These are phyloP conservation scores for Ilex paraguariensis DNA, from an alignment of 305 asterid species.

Conservation along the genomic window DNA sequence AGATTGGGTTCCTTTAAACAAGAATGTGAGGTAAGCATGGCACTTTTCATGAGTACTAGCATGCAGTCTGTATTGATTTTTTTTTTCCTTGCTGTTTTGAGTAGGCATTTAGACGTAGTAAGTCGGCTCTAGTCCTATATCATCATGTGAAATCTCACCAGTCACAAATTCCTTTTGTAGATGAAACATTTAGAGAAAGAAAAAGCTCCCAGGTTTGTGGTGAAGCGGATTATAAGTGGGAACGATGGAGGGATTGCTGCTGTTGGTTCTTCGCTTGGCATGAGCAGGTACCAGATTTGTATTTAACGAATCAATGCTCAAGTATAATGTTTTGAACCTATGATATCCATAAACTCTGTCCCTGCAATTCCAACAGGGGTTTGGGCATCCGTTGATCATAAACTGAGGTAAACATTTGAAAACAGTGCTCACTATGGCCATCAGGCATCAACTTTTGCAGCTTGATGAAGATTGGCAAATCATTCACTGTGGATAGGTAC, in stretches of 20 bases:
- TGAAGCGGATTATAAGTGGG: conserved; percentile 23
- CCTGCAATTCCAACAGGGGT: conserved; percentile 35
- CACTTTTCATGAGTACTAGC: background rate
- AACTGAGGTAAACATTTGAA: background rate
- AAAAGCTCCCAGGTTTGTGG: conserved; percentile 30
- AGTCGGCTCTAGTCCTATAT: background rate
- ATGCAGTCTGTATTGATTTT: background rate
- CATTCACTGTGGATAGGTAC: conserved; percentile 18
- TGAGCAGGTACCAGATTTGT: conserved; percentile 30
- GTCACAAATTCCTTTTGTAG: conserved; percentile 22
- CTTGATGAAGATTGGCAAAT: conserved; percentile 25
- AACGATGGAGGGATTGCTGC: conserved; percentile 24
- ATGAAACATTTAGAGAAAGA: conserved; percentile 33
- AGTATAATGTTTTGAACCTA: background rate
- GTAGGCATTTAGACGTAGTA: background rate
- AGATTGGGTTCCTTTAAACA: background rate
- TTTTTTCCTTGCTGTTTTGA: background rate
- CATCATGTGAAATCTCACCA: conserved; percentile 3
- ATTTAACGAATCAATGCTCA: background rate
- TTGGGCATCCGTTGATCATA: conserved; percentile 25
- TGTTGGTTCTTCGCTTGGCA: conserved; percentile 20
- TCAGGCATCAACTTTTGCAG: conserved; percentile 12
- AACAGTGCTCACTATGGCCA: background rate
- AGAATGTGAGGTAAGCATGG: conserved; percentile 44
- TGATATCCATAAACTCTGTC: background rate